phyloP scores from a whole-genome alignment of 352 stramenopile genomes.

The Pythium aristosporum region DNA sequence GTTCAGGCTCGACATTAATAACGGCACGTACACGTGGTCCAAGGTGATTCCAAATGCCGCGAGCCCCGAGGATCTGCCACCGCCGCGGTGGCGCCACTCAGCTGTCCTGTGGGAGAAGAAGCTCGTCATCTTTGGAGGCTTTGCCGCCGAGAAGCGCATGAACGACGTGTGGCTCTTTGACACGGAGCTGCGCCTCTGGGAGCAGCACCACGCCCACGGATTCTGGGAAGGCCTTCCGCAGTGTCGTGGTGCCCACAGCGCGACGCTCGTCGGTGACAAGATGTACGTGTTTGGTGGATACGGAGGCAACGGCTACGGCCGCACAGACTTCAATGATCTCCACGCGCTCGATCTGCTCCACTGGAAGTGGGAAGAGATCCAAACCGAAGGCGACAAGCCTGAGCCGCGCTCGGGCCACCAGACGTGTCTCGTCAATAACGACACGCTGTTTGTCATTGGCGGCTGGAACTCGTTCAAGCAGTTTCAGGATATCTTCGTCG shows the following conservation, averaged over 20 bases:
- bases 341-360: slow-evolving; percentile 89
- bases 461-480: slow-evolving; percentile 96
- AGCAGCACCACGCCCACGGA: slow-evolving; percentile 83
- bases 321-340: slow-evolving; percentile 96
- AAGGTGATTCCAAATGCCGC: slow-evolving; percentile 44
- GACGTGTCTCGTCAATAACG: slow-evolving; percentile 82
- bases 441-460: slow-evolving; percentile 93
- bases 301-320: slow-evolving; percentile 93
- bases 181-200: slow-evolving; percentile 92
- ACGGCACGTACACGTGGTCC: slow-evolving; percentile 74
- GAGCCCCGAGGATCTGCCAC: slow-evolving; percentile 58
- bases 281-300: slow-evolving; percentile 97
- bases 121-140: slow-evolving; percentile 95
- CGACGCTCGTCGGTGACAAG: slow-evolving; percentile 84
- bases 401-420: slow-evolving; percentile 93
- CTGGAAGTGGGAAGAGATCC: slow-evolving; percentile 90
- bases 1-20: slow-evolving; percentile 91
- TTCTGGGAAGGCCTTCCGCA: slow-evolving; percentile 90
- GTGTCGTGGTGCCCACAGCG: slow-evolving; percentile 90
- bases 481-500: slow-evolving; percentile 95
- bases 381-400: slow-evolving; percentile 87
- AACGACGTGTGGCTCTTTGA: slow-evolving; percentile 98
- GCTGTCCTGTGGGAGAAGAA: slow-evolving; percentile 80
- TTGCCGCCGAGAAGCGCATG: slow-evolving; percentile 90
- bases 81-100: slow-evolving; percentile 83